Evolutionary conservation across 2,329 filamentous ascomycete species (phyloP).

Genomic region (Aspergillus flavus): DNA sequence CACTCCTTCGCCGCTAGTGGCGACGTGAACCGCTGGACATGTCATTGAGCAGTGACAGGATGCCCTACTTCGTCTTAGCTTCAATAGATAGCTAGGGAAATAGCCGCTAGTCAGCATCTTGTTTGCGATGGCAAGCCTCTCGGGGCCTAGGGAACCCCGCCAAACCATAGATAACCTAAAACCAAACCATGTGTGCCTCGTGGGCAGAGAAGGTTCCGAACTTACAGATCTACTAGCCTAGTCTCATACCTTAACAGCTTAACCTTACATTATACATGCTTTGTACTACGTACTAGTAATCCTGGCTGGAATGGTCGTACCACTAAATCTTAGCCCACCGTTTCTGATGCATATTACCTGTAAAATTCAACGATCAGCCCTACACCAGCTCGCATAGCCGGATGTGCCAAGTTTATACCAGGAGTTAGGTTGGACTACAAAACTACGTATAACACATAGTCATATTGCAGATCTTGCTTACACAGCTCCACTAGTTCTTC

Average conservation of each 20-base stretch:
- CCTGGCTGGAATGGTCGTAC: slow-evolving; percentile 3
- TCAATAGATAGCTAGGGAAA: slow-evolving; percentile 3
- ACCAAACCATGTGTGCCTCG: slow-evolving; percentile 1
- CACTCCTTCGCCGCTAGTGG: slow-evolving; percentile 4
- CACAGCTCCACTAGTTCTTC: not conserved
- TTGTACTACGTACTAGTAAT: slow-evolving; percentile 9
- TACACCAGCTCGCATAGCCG: not conserved
- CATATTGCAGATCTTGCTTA: not conserved
- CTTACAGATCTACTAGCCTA: slow-evolving; percentile 7
- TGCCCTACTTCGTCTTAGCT: slow-evolving; percentile 7
- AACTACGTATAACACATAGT: too few species aligned
- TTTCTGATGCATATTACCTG: not conserved
- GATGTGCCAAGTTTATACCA: not conserved
- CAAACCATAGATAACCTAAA: slow-evolving; percentile 13
- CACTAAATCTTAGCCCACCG: slow-evolving; percentile 8
- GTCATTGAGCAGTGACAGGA: not conserved
- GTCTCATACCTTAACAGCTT: slow-evolving; percentile 3
- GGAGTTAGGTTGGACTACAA: not conserved
- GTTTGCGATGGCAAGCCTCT: not conserved
- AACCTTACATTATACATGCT: slow-evolving; percentile 11
- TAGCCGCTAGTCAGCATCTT: slow-evolving; percentile 13
- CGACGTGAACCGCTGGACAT: not conserved
- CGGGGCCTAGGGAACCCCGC: slow-evolving; percentile 9
- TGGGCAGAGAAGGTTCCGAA: slow-evolving; percentile 4
- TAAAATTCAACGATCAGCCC: not conserved